phyloP scores from a whole-genome alignment of 495 filamentous ascomycete genomes.

The Clohesyomyces aquaticus region DNA sequence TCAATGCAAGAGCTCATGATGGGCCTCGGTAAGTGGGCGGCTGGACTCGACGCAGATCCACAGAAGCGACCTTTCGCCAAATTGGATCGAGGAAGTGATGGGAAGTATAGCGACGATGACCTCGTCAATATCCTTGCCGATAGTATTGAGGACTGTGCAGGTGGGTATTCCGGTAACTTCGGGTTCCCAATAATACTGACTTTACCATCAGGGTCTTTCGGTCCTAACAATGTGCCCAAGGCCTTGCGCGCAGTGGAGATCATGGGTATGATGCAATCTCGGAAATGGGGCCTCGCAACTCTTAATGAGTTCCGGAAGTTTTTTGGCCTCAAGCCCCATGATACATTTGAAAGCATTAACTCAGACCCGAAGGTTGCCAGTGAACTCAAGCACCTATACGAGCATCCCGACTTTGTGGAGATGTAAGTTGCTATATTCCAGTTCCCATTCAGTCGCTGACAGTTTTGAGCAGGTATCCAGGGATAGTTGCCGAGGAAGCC shows the following conservation, averaged over 20 bases:
- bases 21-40: constrained; percentile 65
- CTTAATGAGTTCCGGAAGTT: constrained; percentile 68
- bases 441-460: constrained; percentile 38
- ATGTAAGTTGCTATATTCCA: constrained; percentile 56
- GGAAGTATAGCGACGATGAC: constrained; percentile 65
- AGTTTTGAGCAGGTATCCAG: constrained; percentile 54
- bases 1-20: constrained; percentile 60
- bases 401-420: constrained; percentile 66
- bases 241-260: constrained; percentile 62
- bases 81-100: constrained; percentile 62
- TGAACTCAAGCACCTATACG: constrained; percentile 58
- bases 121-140: constrained; percentile 64
- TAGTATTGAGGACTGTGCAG: constrained; percentile 66
- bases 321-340: constrained; percentile 60
- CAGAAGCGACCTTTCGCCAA: constrained; percentile 63
- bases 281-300: constrained; percentile 63
- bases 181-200: not conserved
- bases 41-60: constrained; percentile 63
- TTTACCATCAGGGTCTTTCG: constrained; percentile 42
- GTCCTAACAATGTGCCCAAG: constrained; percentile 63
- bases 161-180: constrained; percentile 49
- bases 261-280: constrained; percentile 63
- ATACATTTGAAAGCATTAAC: constrained; percentile 67
- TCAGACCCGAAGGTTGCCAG: constrained; percentile 59
- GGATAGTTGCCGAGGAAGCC: constrained; percentile 52